Percentiles rank a stretch among this genome's conserved stretches.
phyloP scores from a whole-genome alignment of 2,329 filamentous ascomycete genomes.

The Coniosporium tulheliwenetii region DNA sequence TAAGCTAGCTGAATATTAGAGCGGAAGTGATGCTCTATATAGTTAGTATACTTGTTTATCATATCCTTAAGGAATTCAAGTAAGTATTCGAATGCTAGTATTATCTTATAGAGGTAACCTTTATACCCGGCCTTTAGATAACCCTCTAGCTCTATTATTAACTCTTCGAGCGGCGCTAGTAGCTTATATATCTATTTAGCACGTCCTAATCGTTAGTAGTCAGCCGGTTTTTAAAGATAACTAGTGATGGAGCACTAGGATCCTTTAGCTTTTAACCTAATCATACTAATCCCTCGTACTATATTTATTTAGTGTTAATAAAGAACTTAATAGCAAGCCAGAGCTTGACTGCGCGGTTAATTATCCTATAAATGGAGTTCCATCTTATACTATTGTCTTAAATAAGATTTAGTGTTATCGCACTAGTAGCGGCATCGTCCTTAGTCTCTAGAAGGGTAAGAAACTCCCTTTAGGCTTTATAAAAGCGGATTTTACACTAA shows the following conservation, averaged over 20 bases:
- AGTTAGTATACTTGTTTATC: not conserved
- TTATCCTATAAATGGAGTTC: too few relatives aligned
- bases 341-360: constrained; percentile 4
- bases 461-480: not conserved
- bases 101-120: constrained; percentile 1
- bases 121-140: not conserved
- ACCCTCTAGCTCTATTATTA: constrained; percentile 1
- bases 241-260: too few relatives aligned
- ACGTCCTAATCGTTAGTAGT: too few relatives aligned
- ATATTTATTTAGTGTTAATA: too few relatives aligned
- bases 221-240: too few relatives aligned
- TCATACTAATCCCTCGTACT: too few relatives aligned
- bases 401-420: too few relatives aligned
- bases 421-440: constrained; percentile 2
- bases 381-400: constrained; percentile 2
- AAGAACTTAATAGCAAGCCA: constrained; percentile 3
- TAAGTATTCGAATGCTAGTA: constrained; percentile 1
- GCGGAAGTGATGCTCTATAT: not conserved
- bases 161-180: too few relatives aligned
- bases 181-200: too few relatives aligned
- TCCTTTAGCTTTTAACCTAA: too few relatives aligned
- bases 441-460: too few relatives aligned
- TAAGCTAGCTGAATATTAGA: too few relatives aligned
- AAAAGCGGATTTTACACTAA: not conserved
- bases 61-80: constrained; percentile 1